Evolutionary conservation across 345 rosid genomes (phyloP).

Genomic region (Viola odorata): DNA sequence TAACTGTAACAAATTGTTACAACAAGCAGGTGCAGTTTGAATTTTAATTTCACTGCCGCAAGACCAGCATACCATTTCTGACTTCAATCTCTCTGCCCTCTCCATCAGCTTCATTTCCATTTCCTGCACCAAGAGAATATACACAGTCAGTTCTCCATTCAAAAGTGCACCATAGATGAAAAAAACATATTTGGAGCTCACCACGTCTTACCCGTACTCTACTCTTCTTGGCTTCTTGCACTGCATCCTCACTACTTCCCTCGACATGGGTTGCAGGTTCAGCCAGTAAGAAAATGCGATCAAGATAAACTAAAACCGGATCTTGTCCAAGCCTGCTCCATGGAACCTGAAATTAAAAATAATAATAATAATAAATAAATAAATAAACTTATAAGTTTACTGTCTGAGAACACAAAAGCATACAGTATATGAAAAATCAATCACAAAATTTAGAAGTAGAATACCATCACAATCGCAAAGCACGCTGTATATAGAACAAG

Average conservation of each 20-base stretch:
- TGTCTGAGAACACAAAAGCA: no score
- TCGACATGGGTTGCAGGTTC: slow-evolving; percentile 84
- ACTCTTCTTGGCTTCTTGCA: slow-evolving; percentile 81
- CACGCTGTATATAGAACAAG: no score
- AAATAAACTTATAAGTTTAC: no score
- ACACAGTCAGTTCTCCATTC: slow-evolving; percentile 10
- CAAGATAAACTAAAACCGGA: slow-evolving; percentile 83
- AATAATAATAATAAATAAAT: no score
- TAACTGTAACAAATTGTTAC: no score
- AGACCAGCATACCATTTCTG: slow-evolving; percentile 63
- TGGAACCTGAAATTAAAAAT: slow-evolving; percentile 66
- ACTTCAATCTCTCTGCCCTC: slow-evolving; percentile 48
- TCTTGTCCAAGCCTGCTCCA: slow-evolving; percentile 99
- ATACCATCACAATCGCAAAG: no score
- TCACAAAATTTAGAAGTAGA: no score
- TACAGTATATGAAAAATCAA: no score
- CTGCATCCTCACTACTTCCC: slow-evolving; percentile 72
- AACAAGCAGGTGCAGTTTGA: no score
- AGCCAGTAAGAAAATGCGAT: slow-evolving; percentile 78
- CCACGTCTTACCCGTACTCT: slow-evolving; percentile 67
- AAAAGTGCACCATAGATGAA: slow-evolving; percentile 5
- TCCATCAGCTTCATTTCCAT: slow-evolving; percentile 83
- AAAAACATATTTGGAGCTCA: slow-evolving; percentile 16
- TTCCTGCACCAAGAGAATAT: slow-evolving; percentile 43
- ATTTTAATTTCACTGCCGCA: background rate